Evolutionary conservation across 2,329 filamentous ascomycete species (phyloP), one percentile per base, ranked within the genome.

Genomic region (Teratosphaeriaceae sp.): DNA sequence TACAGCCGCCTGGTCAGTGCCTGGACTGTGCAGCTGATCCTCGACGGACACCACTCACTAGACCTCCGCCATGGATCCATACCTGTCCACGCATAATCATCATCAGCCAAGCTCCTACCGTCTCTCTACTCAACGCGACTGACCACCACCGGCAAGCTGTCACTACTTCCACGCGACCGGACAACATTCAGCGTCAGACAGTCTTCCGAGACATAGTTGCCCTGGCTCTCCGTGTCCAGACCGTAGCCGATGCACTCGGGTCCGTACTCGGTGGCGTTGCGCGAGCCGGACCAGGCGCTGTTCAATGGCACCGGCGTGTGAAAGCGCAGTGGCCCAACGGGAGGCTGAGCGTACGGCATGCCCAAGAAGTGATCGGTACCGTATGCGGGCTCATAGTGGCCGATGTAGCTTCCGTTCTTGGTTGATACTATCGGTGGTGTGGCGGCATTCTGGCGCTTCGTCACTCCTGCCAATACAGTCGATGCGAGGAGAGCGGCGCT

Each of bases 311-410:
- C 13, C 11, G 44, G 44, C 13, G 15, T 13, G 0, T 64, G 64
- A 49, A 80, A 79, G 3, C 79, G 71, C 36, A 79, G 64, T 43
- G 70, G 59, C 1, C 72, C 71, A 18, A 71, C 60, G 21, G 75
- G 69, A 9, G 51, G 40, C 35, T 50, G 41, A 5, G 54, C 53
- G 45, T 55, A 56, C 20, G 52, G 78, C 2, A 81, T 70, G 2
- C 72, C 73, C 3, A 75, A 59, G 54, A 76, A 78, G 44, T 69
- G 64, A 47, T 78, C 74, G 36, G 75, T 72, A 20, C 66, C 51
- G 43, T 71, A 73, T 1, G 55, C 46, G 0, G 61, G 34, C 27
- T 63, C 65, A 43, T 65, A 58, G 1, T 64, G 45, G 7, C 74
- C 74, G 19, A 55, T 46, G 48, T 73, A 74, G 0, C 72, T 73